Percentiles rank a stretch among this genome's conserved stretches.
Evolutionary conservation across 345 rosid species (phyloP).

Genomic region (Eucalyptus leucophloia): DNA sequence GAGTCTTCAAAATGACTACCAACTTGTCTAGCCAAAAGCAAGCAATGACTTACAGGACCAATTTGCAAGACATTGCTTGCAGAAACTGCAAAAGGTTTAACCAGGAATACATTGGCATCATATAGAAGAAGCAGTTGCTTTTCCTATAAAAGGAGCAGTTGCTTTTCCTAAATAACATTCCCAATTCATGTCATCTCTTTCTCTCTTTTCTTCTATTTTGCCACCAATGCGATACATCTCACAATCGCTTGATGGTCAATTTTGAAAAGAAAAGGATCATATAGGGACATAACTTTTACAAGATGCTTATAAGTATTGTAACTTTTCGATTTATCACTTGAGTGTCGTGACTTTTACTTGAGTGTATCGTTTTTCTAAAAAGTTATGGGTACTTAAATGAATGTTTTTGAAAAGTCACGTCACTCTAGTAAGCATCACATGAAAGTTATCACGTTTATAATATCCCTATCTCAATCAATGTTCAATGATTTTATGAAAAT

Average conservation of each 20-base stretch:
- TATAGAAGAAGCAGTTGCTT: not conserved
- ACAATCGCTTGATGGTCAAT: not conserved
- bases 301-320: not conserved
- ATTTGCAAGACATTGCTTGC: not conserved
- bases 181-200: not conserved
- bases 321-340: not conserved
- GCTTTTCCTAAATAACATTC: not conserved
- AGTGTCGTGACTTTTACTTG: not conserved
- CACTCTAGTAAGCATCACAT: not conserved
- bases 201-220: not conserved
- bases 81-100: not conserved
- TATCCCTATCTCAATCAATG: fast-evolving
- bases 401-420: not conserved
- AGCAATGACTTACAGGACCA: not conserved
- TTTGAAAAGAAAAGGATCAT: not conserved
- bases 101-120: not conserved
- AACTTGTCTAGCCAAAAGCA: not conserved
- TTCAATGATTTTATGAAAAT: not conserved
- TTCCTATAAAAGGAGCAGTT: not conserved
- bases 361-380: not conserved
- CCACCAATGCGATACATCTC: not conserved
- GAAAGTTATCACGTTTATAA: not conserved
- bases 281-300: fast-evolving
- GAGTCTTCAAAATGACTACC: not conserved
- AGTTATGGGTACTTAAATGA: fast-evolving